Conservation (phyloP, 345 rosid genomes). For the Citrus glauca region DNA sequence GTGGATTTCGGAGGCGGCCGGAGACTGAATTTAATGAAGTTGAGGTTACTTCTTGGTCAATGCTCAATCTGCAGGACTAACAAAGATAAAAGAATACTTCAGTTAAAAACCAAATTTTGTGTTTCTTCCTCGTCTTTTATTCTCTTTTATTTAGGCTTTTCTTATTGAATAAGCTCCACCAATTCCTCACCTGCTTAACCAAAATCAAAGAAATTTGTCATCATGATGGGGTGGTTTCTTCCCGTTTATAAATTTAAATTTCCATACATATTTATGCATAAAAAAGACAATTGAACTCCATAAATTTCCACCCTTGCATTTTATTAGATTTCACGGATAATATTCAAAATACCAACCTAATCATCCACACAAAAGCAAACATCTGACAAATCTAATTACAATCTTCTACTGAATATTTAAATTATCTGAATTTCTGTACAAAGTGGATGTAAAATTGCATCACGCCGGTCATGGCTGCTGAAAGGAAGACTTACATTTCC, state of each 20-base stretch:
- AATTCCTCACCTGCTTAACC: neutral
- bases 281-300: neutral
- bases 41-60: too few relatives aligned
- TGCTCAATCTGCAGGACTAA: too few relatives aligned
- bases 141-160: too few relatives aligned
- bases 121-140: too few relatives aligned
- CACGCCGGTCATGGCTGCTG: neutral
- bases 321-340: neutral
- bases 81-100: too few relatives aligned
- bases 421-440: neutral
- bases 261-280: neutral
- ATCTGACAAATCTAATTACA: neutral
- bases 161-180: too few relatives aligned
- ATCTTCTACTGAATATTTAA: neutral
- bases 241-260: neutral
- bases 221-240: neutral
- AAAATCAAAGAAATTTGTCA: neutral
- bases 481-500: neutral
- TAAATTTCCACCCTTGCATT: neutral
- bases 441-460: neutral
- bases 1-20: constrained; percentile 5
- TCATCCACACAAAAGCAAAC: neutral
- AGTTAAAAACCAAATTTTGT: too few relatives aligned
- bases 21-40: neutral
- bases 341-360: neutral